Evolutionary conservation across 2,329 filamentous ascomycete species (phyloP).

Genomic region (Pseudocercospora pini-densiflorae): DNA sequence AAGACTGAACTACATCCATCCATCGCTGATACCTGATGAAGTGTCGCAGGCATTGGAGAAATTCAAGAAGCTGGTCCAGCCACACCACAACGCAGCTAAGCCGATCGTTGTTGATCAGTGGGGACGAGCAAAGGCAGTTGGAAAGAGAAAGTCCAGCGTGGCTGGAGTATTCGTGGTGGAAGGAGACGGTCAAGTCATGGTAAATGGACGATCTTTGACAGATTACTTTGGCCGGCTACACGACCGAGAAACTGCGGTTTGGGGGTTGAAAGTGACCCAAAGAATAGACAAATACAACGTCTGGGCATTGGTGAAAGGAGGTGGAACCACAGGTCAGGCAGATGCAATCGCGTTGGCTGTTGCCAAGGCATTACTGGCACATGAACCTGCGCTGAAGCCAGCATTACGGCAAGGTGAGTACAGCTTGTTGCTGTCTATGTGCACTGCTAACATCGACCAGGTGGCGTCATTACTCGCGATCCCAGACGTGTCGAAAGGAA

Average conservation of each 20-base stretch:
- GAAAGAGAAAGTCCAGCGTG: conserved; percentile 83
- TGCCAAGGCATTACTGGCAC: conserved; percentile 82
- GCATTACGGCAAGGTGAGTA: conserved; percentile 83
- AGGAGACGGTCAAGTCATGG: conserved; percentile 83
- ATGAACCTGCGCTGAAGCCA: conserved; percentile 91
- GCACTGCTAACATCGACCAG: conserved; percentile 54
- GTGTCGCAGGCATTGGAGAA: conserved; percentile 67
- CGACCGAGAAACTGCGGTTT: conserved; percentile 91
- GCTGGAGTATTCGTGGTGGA: conserved; percentile 89
- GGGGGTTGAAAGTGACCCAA: conserved; percentile 82
- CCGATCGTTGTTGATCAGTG: conserved; percentile 72
- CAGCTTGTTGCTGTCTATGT: background rate
- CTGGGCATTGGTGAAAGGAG: conserved; percentile 82
- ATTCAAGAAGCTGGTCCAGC: conserved; percentile 78
- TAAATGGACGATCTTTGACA: conserved; percentile 87
- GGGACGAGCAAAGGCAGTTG: conserved; percentile 79
- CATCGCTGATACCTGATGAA: conserved; percentile 71
- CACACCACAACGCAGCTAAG: conserved; percentile 66
- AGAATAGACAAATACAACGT: conserved; percentile 96
- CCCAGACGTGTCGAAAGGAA: conserved; percentile 94
- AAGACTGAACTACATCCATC: conserved; percentile 83
- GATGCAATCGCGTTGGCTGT: conserved; percentile 92
- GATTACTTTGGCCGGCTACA: conserved; percentile 86
- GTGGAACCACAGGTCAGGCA: conserved; percentile 92
- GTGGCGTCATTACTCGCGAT: conserved; percentile 90